A percentile compares a stretch with the other conserved stretches of the same genome.
Conservation (phyloP, 148 eudicot genomes). For the Rhododendron ovatum region DNA sequence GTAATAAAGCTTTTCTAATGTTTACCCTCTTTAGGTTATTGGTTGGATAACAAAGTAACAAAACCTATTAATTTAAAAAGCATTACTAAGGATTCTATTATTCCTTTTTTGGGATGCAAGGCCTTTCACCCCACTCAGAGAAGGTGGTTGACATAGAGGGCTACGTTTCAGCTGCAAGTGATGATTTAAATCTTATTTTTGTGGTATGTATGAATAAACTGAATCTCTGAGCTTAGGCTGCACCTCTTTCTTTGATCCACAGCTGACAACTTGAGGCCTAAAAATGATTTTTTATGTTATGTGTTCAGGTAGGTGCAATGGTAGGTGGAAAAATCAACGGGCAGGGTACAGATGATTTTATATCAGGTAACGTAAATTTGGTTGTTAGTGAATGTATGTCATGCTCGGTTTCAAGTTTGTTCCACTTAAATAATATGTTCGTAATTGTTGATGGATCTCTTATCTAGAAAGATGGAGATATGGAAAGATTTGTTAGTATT, state of each 20-base stretch:
- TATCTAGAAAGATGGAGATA: not conserved
- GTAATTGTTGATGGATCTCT: not conserved
- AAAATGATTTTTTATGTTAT: not conserved
- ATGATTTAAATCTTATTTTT: slow-evolving; percentile 11
- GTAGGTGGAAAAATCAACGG: not conserved
- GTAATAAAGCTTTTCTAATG: not conserved
- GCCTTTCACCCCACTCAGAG: slow-evolving; percentile 26
- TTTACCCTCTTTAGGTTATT: not conserved
- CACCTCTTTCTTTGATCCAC: not conserved
- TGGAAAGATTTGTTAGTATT: not conserved
- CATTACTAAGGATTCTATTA: not conserved
- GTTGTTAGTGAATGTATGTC: not conserved
- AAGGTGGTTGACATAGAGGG: slow-evolving; percentile 28
- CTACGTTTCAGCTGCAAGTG: slow-evolving; percentile 21
- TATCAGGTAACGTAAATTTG: not conserved
- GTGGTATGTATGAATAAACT: slow-evolving; percentile 18
- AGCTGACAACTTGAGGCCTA: not conserved
- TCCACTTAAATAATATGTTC: not conserved
- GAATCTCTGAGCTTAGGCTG: not conserved
- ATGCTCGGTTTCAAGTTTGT: not conserved
- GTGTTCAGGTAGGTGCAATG: slow-evolving; percentile 4
- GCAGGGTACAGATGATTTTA: not conserved
- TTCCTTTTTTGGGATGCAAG: slow-evolving; percentile 7
- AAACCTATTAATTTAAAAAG: not conserved
- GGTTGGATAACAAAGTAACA: not conserved